Evolutionary conservation across 2,329 filamentous ascomycete species (phyloP), one percentile per base, ranked within the genome.

Genomic region (Teratosphaeria destructans): DNA sequence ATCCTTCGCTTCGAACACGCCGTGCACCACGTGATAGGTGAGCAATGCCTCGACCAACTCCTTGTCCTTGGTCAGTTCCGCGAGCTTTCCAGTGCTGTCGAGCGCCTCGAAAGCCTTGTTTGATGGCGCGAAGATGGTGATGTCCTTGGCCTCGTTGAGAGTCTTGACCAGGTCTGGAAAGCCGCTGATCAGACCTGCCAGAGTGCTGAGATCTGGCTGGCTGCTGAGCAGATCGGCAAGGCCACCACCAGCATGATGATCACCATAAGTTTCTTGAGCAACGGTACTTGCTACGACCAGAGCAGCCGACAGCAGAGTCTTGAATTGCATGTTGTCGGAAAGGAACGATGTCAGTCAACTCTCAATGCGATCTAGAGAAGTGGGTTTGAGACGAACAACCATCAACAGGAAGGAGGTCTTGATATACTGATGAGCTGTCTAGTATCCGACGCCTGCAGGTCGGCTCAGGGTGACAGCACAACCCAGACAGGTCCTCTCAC

Each of bases 81-180:
- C 16, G 37, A 39, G 37, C 14, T 73, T 62, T 3, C 66, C 72
- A n/a, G 69, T 59, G 71, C 67, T 2, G 54, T 64, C 57, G 49
- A 79, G 66, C 12, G 66, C 65, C 26, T 64, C 57, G 52, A 81
- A 74, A 0, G 81, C 82, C 11, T 77, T 67, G 66, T 85, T 83
- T 67, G 74, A 79, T 0, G 82, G 82, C 0, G 83, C 82, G 5
- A 85, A 76, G 43, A 85, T 72, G 6, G 84, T 86, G 60, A 85
- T 74, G 66, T 85, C 82, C 14, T 66, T 64, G 3, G 76, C 71
- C 29, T 64, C 66, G 39, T 68, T 66, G 35, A 83, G 70, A 3
- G 71, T 60, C 11, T 66, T 49, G 14, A 77, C 60, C 19, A 81
- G 64, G 3, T 67, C 65, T 10, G 76, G 73, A 56, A 72, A 69